Base-by-base conservation (phyloP, 2,329 filamentous ascomycete species). In the Zymoseptoria brevis region DNA sequence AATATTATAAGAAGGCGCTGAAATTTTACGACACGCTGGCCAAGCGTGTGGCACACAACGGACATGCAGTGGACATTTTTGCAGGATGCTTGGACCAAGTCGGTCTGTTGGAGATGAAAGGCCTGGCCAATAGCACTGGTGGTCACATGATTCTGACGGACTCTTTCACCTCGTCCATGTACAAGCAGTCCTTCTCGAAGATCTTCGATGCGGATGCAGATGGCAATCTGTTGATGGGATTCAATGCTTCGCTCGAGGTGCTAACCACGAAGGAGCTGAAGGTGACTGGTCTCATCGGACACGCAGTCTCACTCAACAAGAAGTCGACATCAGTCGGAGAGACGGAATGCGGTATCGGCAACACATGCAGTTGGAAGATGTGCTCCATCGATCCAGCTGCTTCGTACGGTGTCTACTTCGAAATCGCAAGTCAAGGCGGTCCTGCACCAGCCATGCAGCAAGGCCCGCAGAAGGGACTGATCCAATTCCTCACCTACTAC, bases 341-440 rank as follows among this genome's bases (percentile, higher is more conserved):
- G 78, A 97, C 94, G 0, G 94, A 99, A 74, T 96, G 93, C 69
- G 94, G 94, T 70, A 96, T 99, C 68, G 94, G 94, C 65, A 97
- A 97, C 73, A 99, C 94, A 0, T 97, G 93, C 75, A 93, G 92
- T 2, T 99, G 94, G 94, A 99, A 99, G 78, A 96, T 99, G 93
- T 97, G 94, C 70, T 92, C 91, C 66, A 96, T 99, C 66, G 92
- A 97, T 69, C 94, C 94, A 9, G 88, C 86, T 57, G 86, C 94
- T 30, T 96, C 91, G 70, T 97, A 97, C 69, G 94, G 91, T 62
- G 83, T 99, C 63, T 99, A 97, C 77, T 99, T 97, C 69, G 94
- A 99, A 75, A 95, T 99, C 72, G 93, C 94, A 53, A 90, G 89
- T 68, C 94, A 97, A 76, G 91, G 90, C 41, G 91, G 91, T 7